A percentile compares a stretch with the other conserved stretches of the same genome.
phyloP scores from a whole-genome alignment of 2,329 filamentous ascomycete genomes.

The Hypoxylon sp. region DNA sequence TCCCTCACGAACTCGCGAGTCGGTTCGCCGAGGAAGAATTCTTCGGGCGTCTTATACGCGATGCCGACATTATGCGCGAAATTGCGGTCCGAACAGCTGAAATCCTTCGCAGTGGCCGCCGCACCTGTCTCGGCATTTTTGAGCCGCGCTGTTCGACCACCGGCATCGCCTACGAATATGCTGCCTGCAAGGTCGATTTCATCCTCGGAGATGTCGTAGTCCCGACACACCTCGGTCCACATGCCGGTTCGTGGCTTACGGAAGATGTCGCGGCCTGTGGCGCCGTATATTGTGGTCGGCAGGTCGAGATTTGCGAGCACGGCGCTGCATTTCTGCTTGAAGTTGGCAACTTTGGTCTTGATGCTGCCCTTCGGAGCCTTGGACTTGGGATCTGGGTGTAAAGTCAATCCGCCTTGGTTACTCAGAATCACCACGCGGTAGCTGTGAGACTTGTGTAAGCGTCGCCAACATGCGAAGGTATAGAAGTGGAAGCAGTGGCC shows the following conservation, averaged over 20 bases:
- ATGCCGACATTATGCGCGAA: constrained; percentile 89
- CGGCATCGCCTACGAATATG: constrained; percentile 92
- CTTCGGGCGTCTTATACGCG: constrained; percentile 86
- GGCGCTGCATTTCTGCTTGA: constrained; percentile 82
- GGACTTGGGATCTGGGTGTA: constrained; percentile 78
- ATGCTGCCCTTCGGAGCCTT: constrained; percentile 68
- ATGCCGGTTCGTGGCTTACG: constrained; percentile 91
- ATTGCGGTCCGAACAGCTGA: constrained; percentile 78
- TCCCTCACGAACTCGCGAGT: constrained; percentile 74
- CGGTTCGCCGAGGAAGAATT: constrained; percentile 82
- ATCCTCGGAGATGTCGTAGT: constrained; percentile 69
- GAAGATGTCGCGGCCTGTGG: constrained; percentile 83
- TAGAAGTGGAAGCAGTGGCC: neutral
- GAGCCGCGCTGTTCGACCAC: constrained; percentile 66
- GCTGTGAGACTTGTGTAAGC: constrained; percentile 56
- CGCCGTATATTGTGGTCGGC: constrained; percentile 85
- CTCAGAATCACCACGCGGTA: constrained; percentile 85
- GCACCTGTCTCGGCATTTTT: constrained; percentile 60
- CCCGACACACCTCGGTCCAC: constrained; percentile 76
- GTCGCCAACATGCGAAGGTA: constrained; percentile 7
- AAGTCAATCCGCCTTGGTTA: constrained; percentile 86
- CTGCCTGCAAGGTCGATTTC: constrained; percentile 78
- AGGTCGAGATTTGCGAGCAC: constrained; percentile 80
- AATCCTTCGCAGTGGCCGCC: constrained; percentile 64
- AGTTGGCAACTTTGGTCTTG: constrained; percentile 78